Conservation (phyloP, 257 asterid species). For the Plantago ovata region DNA sequence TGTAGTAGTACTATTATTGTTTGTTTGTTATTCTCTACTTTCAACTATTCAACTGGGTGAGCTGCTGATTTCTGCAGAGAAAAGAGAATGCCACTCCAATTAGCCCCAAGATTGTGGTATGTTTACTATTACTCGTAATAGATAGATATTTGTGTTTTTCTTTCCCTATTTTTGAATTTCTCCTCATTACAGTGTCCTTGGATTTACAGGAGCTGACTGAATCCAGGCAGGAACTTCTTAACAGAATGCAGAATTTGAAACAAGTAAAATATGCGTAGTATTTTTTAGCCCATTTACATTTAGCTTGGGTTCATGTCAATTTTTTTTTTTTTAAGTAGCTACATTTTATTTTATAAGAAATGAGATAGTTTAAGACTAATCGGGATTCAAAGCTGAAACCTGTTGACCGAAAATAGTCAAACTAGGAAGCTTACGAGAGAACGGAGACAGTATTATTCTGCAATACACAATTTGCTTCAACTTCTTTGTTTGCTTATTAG, state of each 20-base stretch:
- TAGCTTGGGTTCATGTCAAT: too few relatives aligned
- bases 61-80: conserved; percentile 30
- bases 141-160: background rate
- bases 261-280: too few relatives aligned
- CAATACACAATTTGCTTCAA: conserved; percentile 9
- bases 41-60: background rate
- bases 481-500: conserved; percentile 25
- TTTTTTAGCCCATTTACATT: too few relatives aligned
- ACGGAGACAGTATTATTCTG: too few relatives aligned
- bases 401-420: too few relatives aligned
- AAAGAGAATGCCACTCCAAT: conserved; percentile 38
- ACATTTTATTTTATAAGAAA: too few relatives aligned
- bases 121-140: background rate
- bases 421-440: too few relatives aligned
- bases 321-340: too few relatives aligned
- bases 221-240: conserved; percentile 48
- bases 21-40: background rate
- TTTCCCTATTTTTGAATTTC: background rate
- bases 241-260: conserved; percentile 43
- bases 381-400: too few relatives aligned
- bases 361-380: too few relatives aligned
- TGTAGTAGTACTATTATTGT: background rate
- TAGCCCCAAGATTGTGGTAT: conserved; percentile 42
- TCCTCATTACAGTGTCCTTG: background rate
- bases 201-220: conserved; percentile 40